phyloP scores from a whole-genome alignment of 2,329 filamentous ascomycete genomes.

The Sarocladiaceae sp. region DNA sequence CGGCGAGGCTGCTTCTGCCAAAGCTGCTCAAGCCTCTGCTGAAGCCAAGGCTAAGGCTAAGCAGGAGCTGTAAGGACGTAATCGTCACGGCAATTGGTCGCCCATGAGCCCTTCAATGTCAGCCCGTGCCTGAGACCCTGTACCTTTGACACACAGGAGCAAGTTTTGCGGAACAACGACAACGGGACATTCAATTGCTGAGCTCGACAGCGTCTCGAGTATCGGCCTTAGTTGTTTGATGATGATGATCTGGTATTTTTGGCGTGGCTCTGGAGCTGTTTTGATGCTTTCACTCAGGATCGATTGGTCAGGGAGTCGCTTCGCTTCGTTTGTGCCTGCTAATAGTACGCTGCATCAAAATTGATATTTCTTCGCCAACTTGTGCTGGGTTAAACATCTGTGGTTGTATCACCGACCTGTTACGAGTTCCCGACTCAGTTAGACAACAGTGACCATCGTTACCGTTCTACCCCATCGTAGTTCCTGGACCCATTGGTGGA shows the following conservation, averaged over 20 bases:
- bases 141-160: background rate
- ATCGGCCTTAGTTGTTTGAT: background rate
- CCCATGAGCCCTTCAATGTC: background rate
- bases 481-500: constrained; percentile 8
- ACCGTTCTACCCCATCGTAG: no score
- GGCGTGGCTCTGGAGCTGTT: background rate
- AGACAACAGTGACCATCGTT: no score
- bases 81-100: background rate
- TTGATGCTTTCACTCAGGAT: constrained; percentile 3
- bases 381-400: background rate
- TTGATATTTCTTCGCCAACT: background rate
- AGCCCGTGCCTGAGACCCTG: background rate
- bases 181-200: background rate
- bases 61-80: constrained; percentile 40
- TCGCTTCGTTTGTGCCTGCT: background rate
- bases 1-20: constrained; percentile 40
- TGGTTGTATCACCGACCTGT: background rate
- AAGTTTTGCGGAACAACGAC: background rate
- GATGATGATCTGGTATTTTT: background rate
- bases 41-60: constrained; percentile 26
- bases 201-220: background rate
- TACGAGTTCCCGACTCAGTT: background rate
- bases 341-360: background rate
- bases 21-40: constrained; percentile 31
- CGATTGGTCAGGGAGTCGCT: background rate